phyloP scores from a whole-genome alignment of 2,329 filamentous ascomycete species.

The Aspergillus uvarum region DNA sequence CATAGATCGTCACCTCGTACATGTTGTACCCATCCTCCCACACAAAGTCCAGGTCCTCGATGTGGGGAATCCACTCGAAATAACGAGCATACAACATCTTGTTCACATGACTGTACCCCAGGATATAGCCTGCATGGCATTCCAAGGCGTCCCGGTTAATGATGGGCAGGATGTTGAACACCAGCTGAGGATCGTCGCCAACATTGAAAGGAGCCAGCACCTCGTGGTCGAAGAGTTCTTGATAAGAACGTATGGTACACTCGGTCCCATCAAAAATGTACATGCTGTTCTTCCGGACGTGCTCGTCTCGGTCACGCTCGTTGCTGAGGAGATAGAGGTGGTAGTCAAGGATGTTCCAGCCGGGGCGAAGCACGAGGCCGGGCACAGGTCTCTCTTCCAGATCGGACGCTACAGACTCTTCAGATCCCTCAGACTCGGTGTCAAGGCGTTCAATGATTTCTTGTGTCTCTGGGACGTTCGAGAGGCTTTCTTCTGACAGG shows the following conservation, averaged over 20 bases:
- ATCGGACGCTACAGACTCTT: background rate
- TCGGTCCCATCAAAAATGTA: constrained; percentile 27
- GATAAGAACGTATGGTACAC: constrained; percentile 24
- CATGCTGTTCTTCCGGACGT: constrained; percentile 21
- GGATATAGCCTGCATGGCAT: constrained; percentile 19
- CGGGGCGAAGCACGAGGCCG: constrained; percentile 24
- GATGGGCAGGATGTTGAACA: constrained; percentile 28
- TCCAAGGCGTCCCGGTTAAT: constrained; percentile 11
- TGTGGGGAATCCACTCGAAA: constrained; percentile 26
- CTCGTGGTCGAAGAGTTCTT: constrained; percentile 20
- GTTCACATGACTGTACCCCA: constrained; percentile 28
- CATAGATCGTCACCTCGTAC: constrained; percentile 23
- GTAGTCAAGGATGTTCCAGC: constrained; percentile 34
- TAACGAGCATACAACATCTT: constrained; percentile 26
- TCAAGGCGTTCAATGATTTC: background rate
- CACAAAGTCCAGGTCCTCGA: constrained; percentile 25
- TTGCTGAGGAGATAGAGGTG: constrained; percentile 31
- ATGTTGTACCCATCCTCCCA: constrained; percentile 29
- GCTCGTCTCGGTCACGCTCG: constrained; percentile 22
- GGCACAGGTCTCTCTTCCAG: constrained; percentile 5
- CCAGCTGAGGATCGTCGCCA: constrained; percentile 18
- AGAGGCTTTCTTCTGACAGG: background rate
- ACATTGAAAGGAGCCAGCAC: constrained; percentile 12
- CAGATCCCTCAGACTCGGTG: constrained; percentile 2
- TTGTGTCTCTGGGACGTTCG: background rate